phyloP scores from a whole-genome alignment of 1,139 yeast genomes.

The Pichia sp. region DNA sequence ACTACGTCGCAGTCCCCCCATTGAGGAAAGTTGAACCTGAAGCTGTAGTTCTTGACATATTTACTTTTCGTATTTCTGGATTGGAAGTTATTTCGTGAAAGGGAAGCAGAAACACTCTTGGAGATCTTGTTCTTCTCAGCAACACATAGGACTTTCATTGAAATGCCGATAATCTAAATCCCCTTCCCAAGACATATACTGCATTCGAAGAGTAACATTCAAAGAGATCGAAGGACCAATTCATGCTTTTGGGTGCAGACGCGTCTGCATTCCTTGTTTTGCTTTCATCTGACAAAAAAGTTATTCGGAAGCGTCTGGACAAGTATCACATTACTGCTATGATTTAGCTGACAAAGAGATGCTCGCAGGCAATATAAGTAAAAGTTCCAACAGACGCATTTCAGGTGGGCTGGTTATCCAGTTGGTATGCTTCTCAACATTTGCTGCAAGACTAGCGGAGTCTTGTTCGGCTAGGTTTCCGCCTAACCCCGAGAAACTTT shows the following conservation, averaged over 20 bases:
- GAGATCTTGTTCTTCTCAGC: conserved; percentile 98
- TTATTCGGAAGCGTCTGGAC: too few species aligned
- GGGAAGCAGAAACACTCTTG: conserved; percentile 68
- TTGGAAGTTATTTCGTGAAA: conserved; percentile 65
- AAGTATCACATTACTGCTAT: too few species aligned
- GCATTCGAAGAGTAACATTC: background rate
- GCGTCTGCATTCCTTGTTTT: background rate
- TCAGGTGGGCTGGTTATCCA: background rate
- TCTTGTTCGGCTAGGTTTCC: conserved; percentile 11
- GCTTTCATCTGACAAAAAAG: background rate
- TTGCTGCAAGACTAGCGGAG: too few species aligned
- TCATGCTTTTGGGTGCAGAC: background rate
- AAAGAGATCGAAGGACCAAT: background rate
- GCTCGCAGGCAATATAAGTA: background rate
- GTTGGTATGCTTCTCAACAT: background rate
- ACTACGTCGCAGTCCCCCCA: conserved; percentile 71
- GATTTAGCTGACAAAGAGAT: background rate
- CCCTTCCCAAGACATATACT: background rate
- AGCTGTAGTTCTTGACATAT: conserved; percentile 75
- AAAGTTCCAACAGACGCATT: background rate
- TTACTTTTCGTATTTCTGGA: conserved; percentile 50
- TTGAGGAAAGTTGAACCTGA: conserved; percentile 55
- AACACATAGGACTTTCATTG: conserved; percentile 66
- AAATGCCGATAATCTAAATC: background rate
- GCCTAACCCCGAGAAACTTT: conserved; percentile 5